Evolutionary conservation across 805 yeast genomes (phyloP).

Genomic region (Saccharomyces cerevisiae): DNA sequence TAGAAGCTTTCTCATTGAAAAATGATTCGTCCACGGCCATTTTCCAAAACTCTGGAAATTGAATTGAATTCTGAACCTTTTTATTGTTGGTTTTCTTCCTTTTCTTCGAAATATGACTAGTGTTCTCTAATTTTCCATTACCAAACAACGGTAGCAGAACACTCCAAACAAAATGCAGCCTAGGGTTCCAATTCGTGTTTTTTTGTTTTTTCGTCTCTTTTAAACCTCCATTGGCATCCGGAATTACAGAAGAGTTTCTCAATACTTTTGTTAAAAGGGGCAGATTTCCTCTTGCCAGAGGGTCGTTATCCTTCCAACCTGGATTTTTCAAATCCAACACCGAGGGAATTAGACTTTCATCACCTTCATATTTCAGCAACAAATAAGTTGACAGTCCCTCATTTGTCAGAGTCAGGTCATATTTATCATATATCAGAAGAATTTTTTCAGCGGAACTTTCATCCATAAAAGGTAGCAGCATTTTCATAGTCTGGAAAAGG

Average conservation of each 20-base stretch:
- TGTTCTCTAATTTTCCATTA: slow-evolving; percentile 7
- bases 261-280: slow-evolving; percentile 52
- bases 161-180: slow-evolving; percentile 71
- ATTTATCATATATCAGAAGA: slow-evolving; percentile 40
- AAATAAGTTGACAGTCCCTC: slow-evolving; percentile 77
- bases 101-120: slow-evolving; percentile 31
- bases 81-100: slow-evolving; percentile 32
- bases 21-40: slow-evolving; percentile 70
- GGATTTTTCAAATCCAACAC: slow-evolving; percentile 12
- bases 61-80: slow-evolving; percentile 25
- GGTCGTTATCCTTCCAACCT: slow-evolving; percentile 66
- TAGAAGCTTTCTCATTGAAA: slow-evolving; percentile 67
- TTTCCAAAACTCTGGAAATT: slow-evolving; percentile 67
- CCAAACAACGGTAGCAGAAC: slow-evolving; percentile 42
- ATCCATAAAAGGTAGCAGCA: slow-evolving; percentile 18
- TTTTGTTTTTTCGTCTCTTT: slow-evolving; percentile 34
- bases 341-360: slow-evolving; percentile 1
- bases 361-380: slow-evolving; percentile 10
- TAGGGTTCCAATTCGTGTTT: slow-evolving; percentile 65
- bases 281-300: slow-evolving; percentile 65
- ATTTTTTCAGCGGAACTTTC: slow-evolving; percentile 20
- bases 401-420: slow-evolving; percentile 53
- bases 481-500: slow-evolving; percentile 45
- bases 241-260: slow-evolving; percentile 41
- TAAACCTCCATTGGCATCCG: slow-evolving; percentile 19